These are phyloP conservation scores for Penicillium thymicola DNA, from an alignment of 2,329 filamentous ascomycete species.

Conservation along the genomic window DNA sequence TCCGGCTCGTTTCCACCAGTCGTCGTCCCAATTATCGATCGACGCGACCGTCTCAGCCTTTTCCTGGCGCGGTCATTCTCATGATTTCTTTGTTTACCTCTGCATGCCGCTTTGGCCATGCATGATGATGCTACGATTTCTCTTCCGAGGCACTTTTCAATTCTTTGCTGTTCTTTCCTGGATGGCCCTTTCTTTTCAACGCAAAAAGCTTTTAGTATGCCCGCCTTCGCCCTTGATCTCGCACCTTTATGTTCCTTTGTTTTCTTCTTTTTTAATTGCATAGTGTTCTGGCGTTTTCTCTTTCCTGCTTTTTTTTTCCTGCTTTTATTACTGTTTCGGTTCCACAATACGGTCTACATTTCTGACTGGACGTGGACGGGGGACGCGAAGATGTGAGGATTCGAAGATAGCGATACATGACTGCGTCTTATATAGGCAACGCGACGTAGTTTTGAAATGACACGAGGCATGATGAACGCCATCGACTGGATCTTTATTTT, in stretches of 20 bases:
- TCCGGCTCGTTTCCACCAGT: background rate
- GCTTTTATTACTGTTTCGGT: constrained; percentile 13
- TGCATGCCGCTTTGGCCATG: constrained; percentile 11
- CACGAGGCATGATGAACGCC: constrained; percentile 7
- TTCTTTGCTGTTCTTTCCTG: constrained; percentile 15
- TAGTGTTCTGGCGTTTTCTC: constrained; percentile 22
- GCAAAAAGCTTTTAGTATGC: constrained; percentile 23
- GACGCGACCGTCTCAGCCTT: constrained; percentile 12
- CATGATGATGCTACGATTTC: constrained; percentile 25
- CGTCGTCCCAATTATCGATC: constrained; percentile 19
- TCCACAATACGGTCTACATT: background rate
- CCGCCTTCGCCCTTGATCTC: constrained; percentile 14
- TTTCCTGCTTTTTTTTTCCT: constrained; percentile 13
- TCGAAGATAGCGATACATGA: constrained; percentile 6
- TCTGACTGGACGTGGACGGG: background rate
- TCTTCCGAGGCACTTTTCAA: constrained; percentile 26
- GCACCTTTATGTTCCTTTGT: constrained; percentile 2
- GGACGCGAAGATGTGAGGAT: background rate
- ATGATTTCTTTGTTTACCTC: constrained; percentile 3
- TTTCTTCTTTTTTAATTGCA: constrained; percentile 14
- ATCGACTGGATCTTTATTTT: background rate
- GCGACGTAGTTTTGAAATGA: constrained; percentile 8
- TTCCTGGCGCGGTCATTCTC: constrained; percentile 9
- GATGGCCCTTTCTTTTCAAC: constrained; percentile 14
- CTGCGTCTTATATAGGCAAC: constrained; percentile 7